Evolutionary conservation across 1,284 basidiomycete genomes (phyloP).

Genomic region (Trametes polyzona): DNA sequence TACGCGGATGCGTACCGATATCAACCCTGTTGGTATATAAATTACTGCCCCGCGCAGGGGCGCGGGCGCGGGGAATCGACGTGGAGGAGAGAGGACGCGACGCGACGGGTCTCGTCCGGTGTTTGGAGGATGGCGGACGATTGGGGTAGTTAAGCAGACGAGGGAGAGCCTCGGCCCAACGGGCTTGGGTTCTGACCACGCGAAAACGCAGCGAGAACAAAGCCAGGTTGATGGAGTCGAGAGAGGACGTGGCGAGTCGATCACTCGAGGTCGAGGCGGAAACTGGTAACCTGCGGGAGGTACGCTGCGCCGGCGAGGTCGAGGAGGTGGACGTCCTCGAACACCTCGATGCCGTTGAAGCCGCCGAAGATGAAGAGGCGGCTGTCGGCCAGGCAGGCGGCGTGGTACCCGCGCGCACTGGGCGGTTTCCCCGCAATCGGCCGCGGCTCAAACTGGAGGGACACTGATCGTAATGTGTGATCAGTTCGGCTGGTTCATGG

Average conservation of each 20-base stretch:
- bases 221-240: not conserved
- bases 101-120: too few relatives aligned
- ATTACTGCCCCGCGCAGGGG: slow-evolving; percentile 4
- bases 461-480: slow-evolving; percentile 43
- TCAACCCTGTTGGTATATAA: slow-evolving; percentile 19
- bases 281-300: slow-evolving; percentile 89
- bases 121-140: too few relatives aligned
- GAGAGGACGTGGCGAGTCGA: too few relatives aligned
- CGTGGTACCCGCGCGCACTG: slow-evolving; percentile 81
- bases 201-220: not conserved
- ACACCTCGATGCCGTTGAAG: slow-evolving; percentile 81
- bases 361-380: slow-evolving; percentile 88
- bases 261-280: slow-evolving; percentile 54
- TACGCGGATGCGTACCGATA: slow-evolving; percentile 8
- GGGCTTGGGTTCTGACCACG: not conserved
- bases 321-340: slow-evolving; percentile 83
- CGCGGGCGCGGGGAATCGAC: not conserved
- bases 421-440: slow-evolving; percentile 71
- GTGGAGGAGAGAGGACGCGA: not conserved
- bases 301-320: slow-evolving; percentile 90
- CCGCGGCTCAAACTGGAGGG: slow-evolving; percentile 67
- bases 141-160: not conserved
- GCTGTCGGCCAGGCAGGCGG: slow-evolving; percentile 80
- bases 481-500: not conserved
- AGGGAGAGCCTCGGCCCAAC: not conserved